A percentile compares a stretch with the other conserved stretches of the same genome.
These are phyloP conservation scores for Farysia itapuensis DNA, from an alignment of 1,284 basidiomycete species.

Conservation along the genomic window DNA sequence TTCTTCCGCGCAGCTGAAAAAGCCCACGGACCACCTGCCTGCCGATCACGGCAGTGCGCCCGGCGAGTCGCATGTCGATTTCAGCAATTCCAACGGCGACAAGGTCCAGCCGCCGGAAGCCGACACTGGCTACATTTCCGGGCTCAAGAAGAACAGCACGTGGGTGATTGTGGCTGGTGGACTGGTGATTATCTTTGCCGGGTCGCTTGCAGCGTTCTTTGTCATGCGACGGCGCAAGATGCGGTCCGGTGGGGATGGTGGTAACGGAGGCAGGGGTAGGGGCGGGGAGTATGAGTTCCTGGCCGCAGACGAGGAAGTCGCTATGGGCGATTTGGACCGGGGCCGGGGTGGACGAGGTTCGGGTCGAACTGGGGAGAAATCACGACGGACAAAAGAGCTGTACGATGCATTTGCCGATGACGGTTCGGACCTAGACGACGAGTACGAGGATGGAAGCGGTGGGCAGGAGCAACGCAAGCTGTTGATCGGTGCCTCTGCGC, in stretches of 20 bases:
- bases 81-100: slow-evolving; percentile 58
- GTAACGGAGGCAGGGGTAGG: slow-evolving; percentile 3
- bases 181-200: slow-evolving; percentile 71
- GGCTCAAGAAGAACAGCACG: slow-evolving; percentile 73
- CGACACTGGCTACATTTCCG: slow-evolving; percentile 84
- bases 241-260: slow-evolving; percentile 47
- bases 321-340: slow-evolving; percentile 56
- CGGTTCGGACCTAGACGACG: slow-evolving; percentile 56
- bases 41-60: slow-evolving; percentile 71
- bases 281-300: slow-evolving; percentile 70
- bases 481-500: background rate
- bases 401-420: slow-evolving; percentile 61
- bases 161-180: slow-evolving; percentile 82
- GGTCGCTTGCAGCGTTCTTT: slow-evolving; percentile 67
- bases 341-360: slow-evolving; percentile 24
- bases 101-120: slow-evolving; percentile 46
- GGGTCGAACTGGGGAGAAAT: slow-evolving; percentile 15
- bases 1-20: slow-evolving; percentile 59
- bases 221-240: slow-evolving; percentile 67
- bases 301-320: slow-evolving; percentile 68
- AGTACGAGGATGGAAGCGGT: too few species aligned
- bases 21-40: slow-evolving; percentile 86
- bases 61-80: slow-evolving; percentile 54
- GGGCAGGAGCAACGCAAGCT: background rate
- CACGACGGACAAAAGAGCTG: slow-evolving; percentile 57